A percentile compares a stretch with the other conserved stretches of the same genome.
phyloP scores from a whole-genome alignment of 352 stramenopile genomes.

The Pythium grandisporangium region DNA sequence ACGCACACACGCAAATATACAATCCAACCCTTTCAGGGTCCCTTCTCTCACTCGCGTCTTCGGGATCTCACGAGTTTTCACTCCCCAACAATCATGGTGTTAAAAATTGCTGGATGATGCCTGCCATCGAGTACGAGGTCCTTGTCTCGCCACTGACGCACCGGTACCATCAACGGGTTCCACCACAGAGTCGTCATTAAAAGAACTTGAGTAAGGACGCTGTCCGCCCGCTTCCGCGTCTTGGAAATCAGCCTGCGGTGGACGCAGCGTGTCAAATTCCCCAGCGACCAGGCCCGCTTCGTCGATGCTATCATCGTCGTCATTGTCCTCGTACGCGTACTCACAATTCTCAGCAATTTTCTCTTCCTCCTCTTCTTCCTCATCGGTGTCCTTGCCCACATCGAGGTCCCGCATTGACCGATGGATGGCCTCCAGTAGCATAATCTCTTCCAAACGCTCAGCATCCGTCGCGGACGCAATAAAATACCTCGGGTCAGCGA shows the following conservation, averaged over 20 bases:
- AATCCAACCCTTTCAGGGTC: too few species aligned
- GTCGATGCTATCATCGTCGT: background rate
- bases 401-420: conserved; percentile 64
- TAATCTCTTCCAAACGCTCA: conserved; percentile 60
- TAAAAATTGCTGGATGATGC: too few species aligned
- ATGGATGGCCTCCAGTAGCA: conserved; percentile 77
- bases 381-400: conserved; percentile 21
- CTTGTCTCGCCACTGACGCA: too few species aligned
- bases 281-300: background rate
- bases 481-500: conserved; percentile 13
- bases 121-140: too few species aligned
- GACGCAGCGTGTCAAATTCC: conserved; percentile 5
- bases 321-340: background rate
- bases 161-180: too few species aligned
- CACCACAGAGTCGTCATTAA: too few species aligned
- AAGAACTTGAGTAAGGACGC: too few species aligned
- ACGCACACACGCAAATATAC: too few species aligned
- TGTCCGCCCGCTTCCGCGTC: too few species aligned
- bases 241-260: background rate
- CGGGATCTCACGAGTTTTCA: too few species aligned
- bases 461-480: conserved; percentile 39
- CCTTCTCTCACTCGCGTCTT: too few species aligned
- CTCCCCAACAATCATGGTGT: too few species aligned
- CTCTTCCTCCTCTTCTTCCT: background rate
- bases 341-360: background rate